Evolutionary conservation across 2,329 filamentous ascomycete genomes (phyloP).

Genomic region (Drechslerella coelobrocha): DNA sequence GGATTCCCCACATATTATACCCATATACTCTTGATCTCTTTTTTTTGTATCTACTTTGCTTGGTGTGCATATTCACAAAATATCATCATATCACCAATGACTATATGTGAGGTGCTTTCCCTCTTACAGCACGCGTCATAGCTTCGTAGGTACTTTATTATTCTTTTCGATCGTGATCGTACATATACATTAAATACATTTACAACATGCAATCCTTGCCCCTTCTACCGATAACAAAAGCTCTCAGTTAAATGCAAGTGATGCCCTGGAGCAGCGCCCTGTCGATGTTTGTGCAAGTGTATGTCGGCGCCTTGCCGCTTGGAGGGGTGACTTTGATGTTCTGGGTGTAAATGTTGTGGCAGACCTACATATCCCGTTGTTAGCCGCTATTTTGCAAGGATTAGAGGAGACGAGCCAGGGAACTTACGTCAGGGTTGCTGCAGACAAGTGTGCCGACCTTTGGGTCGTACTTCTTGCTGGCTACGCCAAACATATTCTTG

Average conservation of each 20-base stretch:
- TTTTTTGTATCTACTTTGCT: no score
- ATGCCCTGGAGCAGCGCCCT: constrained; percentile 26
- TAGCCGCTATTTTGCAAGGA: neutral
- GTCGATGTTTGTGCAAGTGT: constrained; percentile 60
- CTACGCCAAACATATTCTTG: constrained; percentile 66
- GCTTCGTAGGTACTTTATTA: constrained; percentile 19
- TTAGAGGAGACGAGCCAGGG: neutral
- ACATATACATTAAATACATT: constrained; percentile 6
- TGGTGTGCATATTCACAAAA: no score
- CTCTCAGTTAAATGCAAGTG: constrained; percentile 24
- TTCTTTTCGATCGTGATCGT: constrained; percentile 30
- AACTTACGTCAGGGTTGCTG: constrained; percentile 62
- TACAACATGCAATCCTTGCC: neutral
- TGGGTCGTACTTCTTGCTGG: constrained; percentile 61
- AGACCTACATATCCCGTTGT: constrained; percentile 51
- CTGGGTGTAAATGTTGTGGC: constrained; percentile 62
- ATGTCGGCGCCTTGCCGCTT: constrained; percentile 60
- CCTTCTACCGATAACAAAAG: neutral
- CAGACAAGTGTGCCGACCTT: constrained; percentile 62
- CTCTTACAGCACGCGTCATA: neutral
- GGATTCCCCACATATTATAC: constrained; percentile 40
- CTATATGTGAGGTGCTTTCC: neutral
- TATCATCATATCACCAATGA: no score
- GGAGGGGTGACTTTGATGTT: constrained; percentile 63
- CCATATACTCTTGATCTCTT: constrained; percentile 2